These are phyloP conservation scores for Phoenix roebelenii DNA, from an alignment of 176 grass and related monocot genomes.

Conservation along the genomic window DNA sequence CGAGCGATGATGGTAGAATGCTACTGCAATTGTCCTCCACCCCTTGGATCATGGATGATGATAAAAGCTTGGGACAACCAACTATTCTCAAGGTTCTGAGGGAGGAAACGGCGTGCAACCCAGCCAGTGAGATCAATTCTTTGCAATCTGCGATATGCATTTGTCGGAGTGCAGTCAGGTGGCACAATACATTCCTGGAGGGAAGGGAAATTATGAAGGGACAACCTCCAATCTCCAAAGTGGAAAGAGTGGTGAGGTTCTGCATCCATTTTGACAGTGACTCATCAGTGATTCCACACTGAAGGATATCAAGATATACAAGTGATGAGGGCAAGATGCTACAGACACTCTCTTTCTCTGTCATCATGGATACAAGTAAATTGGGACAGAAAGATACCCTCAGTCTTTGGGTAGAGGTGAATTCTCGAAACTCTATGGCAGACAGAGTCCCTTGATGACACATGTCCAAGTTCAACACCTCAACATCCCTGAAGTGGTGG, in stretches of 20 bases:
- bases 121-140: background rate
- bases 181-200: background rate
- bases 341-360: background rate
- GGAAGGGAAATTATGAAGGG: background rate
- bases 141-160: background rate
- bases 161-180: conserved; percentile 1
- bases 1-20: conserved; percentile 6
- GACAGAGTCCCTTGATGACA: background rate
- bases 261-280: background rate
- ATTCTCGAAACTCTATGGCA: background rate
- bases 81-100: conserved; percentile 1
- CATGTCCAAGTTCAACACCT: background rate
- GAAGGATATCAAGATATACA: background rate
- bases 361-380: background rate
- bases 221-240: conserved; percentile 2
- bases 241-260: conserved; percentile 8
- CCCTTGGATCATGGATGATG: background rate
- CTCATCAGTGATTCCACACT: background rate
- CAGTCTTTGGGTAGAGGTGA: background rate
- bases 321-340: conserved; percentile 11
- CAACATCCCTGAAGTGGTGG: background rate
- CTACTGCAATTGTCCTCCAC: background rate
- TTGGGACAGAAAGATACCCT: background rate
- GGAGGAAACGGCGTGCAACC: background rate
- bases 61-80: background rate